Base-by-base conservation (phyloP, 495 filamentous ascomycete species). In the Penicillium tannophilum region DNA sequence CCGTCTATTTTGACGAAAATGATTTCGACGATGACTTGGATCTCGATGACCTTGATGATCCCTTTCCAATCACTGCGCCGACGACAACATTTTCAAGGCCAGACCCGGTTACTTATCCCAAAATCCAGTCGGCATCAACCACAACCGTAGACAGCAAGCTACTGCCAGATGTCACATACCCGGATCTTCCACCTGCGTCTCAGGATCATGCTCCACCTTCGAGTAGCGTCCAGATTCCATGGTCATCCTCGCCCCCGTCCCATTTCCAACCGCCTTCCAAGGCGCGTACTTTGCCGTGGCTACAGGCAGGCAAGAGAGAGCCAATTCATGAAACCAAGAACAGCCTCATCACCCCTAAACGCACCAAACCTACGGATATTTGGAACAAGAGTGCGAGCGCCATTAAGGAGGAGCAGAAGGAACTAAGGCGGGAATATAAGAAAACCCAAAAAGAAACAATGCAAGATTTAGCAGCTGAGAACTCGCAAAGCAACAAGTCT, bases 311-410 rank as follows among this genome's bases (percentile, higher is more conserved):
- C 52, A 68, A 76, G 24, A 63, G 72, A 36, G 57, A 68, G 44
- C 52, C 72, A 33, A 20, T 56, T 16, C 45, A 71, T 47, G 56
- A 64, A 26, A 72, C 67, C 44, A 69, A 75, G 39, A 56, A 45
- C 39, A 56, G 28, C 24, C 58, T 65, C 26, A 50, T 62, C 45
- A 73, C 72, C 0, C 74, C 65, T 50, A 76, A 62, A 72, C 82
- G 60, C 59, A 66, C 71, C 0, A 79, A 78, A 36, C 73, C 76
- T 63, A 65, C 77, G 52, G 82, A 80, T 20, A 79, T 82, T 3
- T 98, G 94, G 94, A 89, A 96, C 63, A 87, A 87, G 36, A 91
- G 88, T 10, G 88, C 84, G 5, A 93, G 88, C 61, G 88, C 89
- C 2, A 73, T 96, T 39, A 93, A 93, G 64, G 90, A 91, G 49